A percentile compares a stretch with the other conserved stretches of the same genome.
These are phyloP conservation scores for Diutina rugosa DNA, from an alignment of 1,139 yeast species.

Conservation along the genomic window DNA sequence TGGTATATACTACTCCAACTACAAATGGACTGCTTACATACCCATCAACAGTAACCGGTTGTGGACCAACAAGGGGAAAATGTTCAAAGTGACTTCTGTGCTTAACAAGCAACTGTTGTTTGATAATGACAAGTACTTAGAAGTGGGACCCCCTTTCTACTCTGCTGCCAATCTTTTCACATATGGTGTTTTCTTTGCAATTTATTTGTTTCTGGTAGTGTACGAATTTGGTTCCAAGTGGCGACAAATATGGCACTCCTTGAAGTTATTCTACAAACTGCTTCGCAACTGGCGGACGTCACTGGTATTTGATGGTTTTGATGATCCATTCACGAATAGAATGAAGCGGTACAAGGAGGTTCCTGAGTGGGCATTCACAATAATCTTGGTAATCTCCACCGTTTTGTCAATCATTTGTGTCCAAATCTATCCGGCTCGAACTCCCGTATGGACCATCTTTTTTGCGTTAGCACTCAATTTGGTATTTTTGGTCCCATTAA, in stretches of 20 bases:
- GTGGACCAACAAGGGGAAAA: conserved; percentile 30
- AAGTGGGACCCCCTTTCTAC: conserved; percentile 28
- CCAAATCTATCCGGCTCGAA: conserved; percentile 30
- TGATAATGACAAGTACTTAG: conserved; percentile 5
- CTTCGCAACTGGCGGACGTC: conserved; percentile 5
- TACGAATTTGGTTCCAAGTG: conserved; percentile 3
- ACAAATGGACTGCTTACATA: conserved; percentile 36
- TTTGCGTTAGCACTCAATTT: conserved; percentile 42
- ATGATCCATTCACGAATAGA: conserved; percentile 12
- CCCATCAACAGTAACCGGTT: conserved; percentile 33
- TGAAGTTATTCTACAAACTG: conserved; percentile 4
- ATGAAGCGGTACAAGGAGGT: conserved; percentile 13
- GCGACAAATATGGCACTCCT: conserved; percentile 5
- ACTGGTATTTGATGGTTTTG: conserved; percentile 12
- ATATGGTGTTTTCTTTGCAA: conserved; percentile 47
- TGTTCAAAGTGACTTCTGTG: conserved; percentile 25
- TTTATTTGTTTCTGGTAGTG: conserved; percentile 40
- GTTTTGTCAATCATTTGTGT: conserved; percentile 27
- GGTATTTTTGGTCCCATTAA: conserved; percentile 39
- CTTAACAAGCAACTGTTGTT: conserved; percentile 6
- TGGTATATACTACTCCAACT: conserved; percentile 36
- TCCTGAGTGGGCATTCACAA: conserved; percentile 12
- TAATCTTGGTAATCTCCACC: conserved; percentile 11
- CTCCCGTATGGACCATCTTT: conserved; percentile 48
- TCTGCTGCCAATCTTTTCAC: conserved; percentile 28